Evolutionary conservation across 139 green algal species (phyloP).

Genomic region (Eudorina sp.): DNA sequence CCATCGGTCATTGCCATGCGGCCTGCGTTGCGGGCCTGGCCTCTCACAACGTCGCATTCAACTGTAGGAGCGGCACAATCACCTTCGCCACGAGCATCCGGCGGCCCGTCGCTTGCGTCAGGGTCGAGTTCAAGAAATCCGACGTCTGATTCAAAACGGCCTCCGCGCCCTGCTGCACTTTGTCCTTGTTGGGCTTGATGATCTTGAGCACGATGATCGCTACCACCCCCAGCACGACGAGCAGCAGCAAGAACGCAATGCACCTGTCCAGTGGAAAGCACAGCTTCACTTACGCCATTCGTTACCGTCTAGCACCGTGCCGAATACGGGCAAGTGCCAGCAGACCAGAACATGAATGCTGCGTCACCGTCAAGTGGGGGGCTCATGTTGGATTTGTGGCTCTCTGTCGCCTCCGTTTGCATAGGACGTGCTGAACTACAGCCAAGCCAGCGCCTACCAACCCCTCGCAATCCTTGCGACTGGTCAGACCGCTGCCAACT

Average conservation of each 20-base stretch:
- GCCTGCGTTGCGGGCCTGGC: too few species aligned
- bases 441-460: neutral
- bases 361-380: too few species aligned
- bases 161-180: slow-evolving; percentile 37
- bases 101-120: neutral
- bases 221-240: slow-evolving; percentile 78
- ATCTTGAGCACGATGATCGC: slow-evolving; percentile 82
- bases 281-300: too few species aligned
- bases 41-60: slow-evolving; percentile 37
- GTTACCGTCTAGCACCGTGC: too few species aligned
- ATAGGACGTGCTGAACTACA: too few species aligned
- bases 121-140: neutral
- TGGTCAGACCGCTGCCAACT: neutral
- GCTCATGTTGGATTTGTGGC: too few species aligned
- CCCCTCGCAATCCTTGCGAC: neutral
- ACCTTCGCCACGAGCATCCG: neutral
- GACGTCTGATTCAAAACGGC: neutral
- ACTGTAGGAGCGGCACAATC: neutral
- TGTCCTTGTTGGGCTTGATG: slow-evolving; percentile 69
- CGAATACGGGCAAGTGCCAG: too few species aligned
- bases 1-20: too few species aligned
- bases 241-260: slow-evolving; percentile 84
- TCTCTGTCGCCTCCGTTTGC: too few species aligned
- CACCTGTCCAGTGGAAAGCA: slow-evolving; percentile 68
- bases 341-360: too few species aligned